phyloP scores from a whole-genome alignment of 345 rosid species.

The Eucalyptus cloeziana region DNA sequence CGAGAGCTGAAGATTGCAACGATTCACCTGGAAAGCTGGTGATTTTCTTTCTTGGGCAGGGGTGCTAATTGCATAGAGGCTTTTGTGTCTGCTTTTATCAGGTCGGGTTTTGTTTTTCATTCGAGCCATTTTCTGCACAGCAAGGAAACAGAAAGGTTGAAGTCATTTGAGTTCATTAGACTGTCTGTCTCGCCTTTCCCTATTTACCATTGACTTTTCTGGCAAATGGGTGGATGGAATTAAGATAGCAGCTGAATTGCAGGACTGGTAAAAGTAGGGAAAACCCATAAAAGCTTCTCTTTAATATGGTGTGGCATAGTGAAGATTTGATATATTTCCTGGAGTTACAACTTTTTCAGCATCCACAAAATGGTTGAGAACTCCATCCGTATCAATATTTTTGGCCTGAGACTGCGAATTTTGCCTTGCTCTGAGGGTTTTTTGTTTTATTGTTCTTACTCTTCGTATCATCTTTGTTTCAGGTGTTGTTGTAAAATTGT shows the following conservation, averaged over 20 bases:
- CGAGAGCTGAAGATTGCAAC: background rate
- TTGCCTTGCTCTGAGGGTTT: background rate
- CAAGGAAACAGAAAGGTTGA: background rate
- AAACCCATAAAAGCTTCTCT: background rate
- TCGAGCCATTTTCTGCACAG: background rate
- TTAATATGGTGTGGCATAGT: background rate
- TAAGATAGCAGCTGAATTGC: background rate
- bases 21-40: background rate
- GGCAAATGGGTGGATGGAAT: background rate
- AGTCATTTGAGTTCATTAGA: background rate
- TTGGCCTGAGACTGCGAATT: background rate
- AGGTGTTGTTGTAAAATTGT: background rate
- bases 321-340: background rate
- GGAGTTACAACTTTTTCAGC: background rate
- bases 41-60: background rate
- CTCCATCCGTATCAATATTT: background rate
- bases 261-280: background rate
- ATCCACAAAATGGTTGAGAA: background rate
- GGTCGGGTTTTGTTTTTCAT: background rate
- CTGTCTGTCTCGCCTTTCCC: background rate
- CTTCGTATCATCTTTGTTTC: background rate
- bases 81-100: background rate
- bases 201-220: background rate
- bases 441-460: background rate
- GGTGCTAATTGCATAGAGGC: background rate